Evolutionary conservation across 2,329 filamentous ascomycete species (phyloP), one percentile per base, ranked within the genome.

Genomic region (Calonectria pteridis): DNA sequence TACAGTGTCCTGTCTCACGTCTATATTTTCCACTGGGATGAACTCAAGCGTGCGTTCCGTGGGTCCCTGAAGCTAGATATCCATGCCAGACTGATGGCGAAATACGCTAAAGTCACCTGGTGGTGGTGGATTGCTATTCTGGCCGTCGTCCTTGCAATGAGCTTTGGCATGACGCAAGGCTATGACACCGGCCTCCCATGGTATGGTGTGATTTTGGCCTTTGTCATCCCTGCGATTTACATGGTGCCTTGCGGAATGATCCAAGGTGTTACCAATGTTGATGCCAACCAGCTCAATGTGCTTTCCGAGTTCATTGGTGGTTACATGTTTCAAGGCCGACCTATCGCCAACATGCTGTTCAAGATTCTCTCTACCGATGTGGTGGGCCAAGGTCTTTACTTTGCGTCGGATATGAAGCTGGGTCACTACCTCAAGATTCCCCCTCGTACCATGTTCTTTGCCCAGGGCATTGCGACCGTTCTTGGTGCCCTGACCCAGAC

Each of bases 91-190:
- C 84, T 92, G 62, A 92, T 92, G 90, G 78, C 84, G 31, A 89
- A 87, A 72, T 93, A 91, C 79, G 86, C 86, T 71, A 84, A 89
- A 43, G 88, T 87, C 0, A 90, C 91, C 0, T 81, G 87, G 53
- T 92, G 88, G 89, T 92, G 90, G 90, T 92, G 64, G 63, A 13
- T 18, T 18, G 20, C 46, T 14, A 26, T 68, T 23, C 40, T 91
- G 73, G 77, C 81, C 0, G 76, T 73, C 6, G 83, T 89, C n/a
- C 86, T 88, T 29, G 74, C 85, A 4, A 37, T 87, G 68, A 90
- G 90, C 83, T 84, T 91, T 23, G 88, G 78, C 23, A 58, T 71
- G 62, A 63, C 69, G 6, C 81, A 83, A 68, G 80, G 79, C 37
- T 86, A 83, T 81, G 67, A 77, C 10, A 88, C 87, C 0, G 84